Evolutionary conservation across 164 flowering plant species (phyloP).

Genomic region (Vitis rotundifolia): DNA sequence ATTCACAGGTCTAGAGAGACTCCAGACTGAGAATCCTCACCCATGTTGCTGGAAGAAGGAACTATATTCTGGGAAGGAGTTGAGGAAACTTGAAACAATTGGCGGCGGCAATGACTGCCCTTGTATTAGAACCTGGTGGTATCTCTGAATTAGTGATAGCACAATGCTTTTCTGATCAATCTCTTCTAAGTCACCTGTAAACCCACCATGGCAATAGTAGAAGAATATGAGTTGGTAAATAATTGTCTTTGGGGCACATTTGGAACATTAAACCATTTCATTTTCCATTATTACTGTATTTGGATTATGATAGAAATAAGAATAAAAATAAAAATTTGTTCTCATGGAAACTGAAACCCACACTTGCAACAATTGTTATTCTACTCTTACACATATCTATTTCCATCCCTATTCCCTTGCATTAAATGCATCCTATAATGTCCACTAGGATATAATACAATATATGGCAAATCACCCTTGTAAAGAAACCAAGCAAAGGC

Average conservation of each 20-base stretch:
- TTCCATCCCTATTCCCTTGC: too few species aligned
- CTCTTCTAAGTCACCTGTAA: constrained; percentile 54
- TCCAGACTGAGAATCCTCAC: neutral
- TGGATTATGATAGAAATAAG: too few species aligned
- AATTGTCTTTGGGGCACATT: neutral
- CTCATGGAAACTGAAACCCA: too few species aligned
- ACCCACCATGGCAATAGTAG: neutral
- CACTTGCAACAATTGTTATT: too few species aligned
- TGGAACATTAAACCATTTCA: neutral
- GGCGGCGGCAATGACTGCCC: constrained; percentile 28
- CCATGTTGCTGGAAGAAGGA: constrained; percentile 26
- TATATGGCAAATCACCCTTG: too few species aligned
- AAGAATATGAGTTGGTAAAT: neutral
- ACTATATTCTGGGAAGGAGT: constrained; percentile 44
- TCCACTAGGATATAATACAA: too few species aligned
- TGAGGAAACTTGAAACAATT: constrained; percentile 36
- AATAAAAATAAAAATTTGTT: neutral
- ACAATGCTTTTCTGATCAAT: constrained; percentile 40
- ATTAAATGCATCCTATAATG: too few species aligned
- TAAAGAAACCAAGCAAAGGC: too few species aligned
- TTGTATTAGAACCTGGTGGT: constrained; percentile 36
- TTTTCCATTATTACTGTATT: too few species aligned
- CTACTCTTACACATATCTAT: too few species aligned
- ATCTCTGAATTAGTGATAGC: constrained; percentile 42
- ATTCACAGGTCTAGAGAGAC: too few species aligned